phyloP scores from a whole-genome alignment of 2,329 filamentous ascomycete species.

The Apiospora aurea region DNA sequence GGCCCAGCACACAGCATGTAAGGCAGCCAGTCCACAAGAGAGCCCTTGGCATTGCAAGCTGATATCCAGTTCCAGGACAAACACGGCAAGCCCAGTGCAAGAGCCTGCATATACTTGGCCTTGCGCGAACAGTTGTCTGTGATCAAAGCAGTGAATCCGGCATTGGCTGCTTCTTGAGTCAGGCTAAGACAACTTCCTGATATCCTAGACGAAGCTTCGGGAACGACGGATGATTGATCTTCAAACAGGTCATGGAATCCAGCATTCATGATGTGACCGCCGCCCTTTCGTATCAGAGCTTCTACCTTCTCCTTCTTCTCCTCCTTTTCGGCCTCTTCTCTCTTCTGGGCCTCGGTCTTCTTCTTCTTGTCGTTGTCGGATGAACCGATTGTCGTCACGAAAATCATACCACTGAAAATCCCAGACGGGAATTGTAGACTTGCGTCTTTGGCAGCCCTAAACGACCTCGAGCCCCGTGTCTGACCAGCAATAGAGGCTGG shows the following conservation, averaged over 20 bases:
- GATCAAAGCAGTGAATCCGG: conserved; percentile 85
- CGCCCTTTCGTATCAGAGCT: conserved; percentile 70
- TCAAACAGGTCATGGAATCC: conserved; percentile 87
- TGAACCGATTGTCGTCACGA: conserved; percentile 76
- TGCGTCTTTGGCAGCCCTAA: conserved; percentile 25
- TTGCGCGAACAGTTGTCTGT: conserved; percentile 86
- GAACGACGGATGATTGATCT: conserved; percentile 41
- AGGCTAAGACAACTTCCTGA: conserved; percentile 48
- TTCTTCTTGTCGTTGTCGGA: conserved; percentile 31
- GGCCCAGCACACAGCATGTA: conserved; percentile 89
- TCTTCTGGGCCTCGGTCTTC: conserved; percentile 12
- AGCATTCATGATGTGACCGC: conserved; percentile 73
- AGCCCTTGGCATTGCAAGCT: conserved; percentile 68
- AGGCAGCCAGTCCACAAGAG: conserved; percentile 75
- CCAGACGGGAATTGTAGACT: conserved; percentile 24
- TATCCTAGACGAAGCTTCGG: conserved; percentile 22
- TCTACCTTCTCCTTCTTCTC: conserved; percentile 50
- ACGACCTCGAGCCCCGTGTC: conserved; percentile 8
- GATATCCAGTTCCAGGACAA: conserved; percentile 83
- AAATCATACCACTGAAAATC: conserved; percentile 83
- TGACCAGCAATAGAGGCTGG: conserved; percentile 1
- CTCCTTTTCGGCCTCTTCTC: conserved; percentile 43
- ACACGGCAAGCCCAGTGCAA: conserved; percentile 88
- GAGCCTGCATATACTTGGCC: conserved; percentile 91
- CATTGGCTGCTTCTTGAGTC: conserved; percentile 50